Evolutionary conservation across 306 rosid species (phyloP).

Genomic region (Lagenaria siceraria): DNA sequence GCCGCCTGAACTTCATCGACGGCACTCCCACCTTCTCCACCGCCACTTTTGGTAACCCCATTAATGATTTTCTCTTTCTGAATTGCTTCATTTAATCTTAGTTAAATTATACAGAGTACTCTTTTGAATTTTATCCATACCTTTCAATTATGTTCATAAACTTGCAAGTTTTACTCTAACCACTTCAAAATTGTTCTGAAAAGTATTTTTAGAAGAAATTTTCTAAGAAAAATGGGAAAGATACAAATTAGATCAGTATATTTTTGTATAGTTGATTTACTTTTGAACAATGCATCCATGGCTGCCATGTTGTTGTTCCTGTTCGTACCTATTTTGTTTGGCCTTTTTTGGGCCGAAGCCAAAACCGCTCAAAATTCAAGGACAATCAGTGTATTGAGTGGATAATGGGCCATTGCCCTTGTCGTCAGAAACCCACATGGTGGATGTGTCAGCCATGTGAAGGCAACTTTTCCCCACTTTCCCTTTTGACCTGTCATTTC

Average conservation of each 20-base stretch:
- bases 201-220: not conserved
- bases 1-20: constrained; percentile 42
- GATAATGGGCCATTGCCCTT: not conserved
- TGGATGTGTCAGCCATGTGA: not conserved
- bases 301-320: not conserved
- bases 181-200: not conserved
- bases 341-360: not conserved
- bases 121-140: not conserved
- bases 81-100: not conserved
- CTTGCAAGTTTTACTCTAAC: not conserved
- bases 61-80: not conserved
- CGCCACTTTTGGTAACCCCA: constrained; percentile 66
- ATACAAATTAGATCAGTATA: too few species aligned
- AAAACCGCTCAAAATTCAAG: not conserved
- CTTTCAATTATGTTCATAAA: not conserved
- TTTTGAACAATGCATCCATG: not conserved
- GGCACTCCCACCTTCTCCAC: constrained; percentile 70
- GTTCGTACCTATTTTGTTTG: not conserved
- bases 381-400: not conserved
- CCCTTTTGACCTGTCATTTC: not conserved
- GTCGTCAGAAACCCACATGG: not conserved
- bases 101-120: not conserved
- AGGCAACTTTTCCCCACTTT: not conserved
- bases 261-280: not conserved
- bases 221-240: too few species aligned